Evolutionary conservation across 208 protist species (phyloP), one percentile per base, ranked within the genome.

Genomic region (Acanthamoeba triangularis): DNA sequence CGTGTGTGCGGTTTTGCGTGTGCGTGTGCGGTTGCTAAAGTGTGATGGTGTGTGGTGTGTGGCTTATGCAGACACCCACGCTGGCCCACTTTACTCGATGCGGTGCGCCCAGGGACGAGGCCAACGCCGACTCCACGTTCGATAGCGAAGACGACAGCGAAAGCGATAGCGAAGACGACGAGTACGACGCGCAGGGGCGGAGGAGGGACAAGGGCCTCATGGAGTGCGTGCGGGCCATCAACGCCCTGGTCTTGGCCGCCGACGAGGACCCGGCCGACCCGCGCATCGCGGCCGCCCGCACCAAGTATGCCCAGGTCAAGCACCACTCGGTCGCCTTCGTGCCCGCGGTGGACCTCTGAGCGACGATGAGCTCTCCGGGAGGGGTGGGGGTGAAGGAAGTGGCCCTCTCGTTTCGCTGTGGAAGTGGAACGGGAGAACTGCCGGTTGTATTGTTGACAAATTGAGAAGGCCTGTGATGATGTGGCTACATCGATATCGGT

Each of bases 151-250:
- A 44, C 10, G 69, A 78, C n/a, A 28, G n/a, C 20, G 14, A 23
- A 23, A 18, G 11, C 65, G 65, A 74, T 8, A 35, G 25, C 11
- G 69, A 78, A 10, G n/a, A 44, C n/a, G n/a, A n/a, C 69, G 35
- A 44, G 33, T 35, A 35, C 13, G 35, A 78, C 16, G 33, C 7
- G n/a, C 7, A 25, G 33, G 69, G n/a, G 37, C 33, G 35, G 14
- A n/a, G 20, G 13, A 13, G 30, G 25, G 80, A 90, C 54, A 59
- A 90, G 30, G 80, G 33, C 8, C 80, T 90, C n/a, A 63, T 63
- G 54, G 80, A n/a, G n/a, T 90, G 80, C 37, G 80, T 90, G 80
- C 80, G 80, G 16, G 16, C n/a, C 54, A 56, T 90, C 52, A 90
- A 90, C 44, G 52, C 20, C 8, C 30, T 20, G 37, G 16, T 90